Base-by-base conservation (phyloP, 2,329 filamentous ascomycete species). In the Aspergillus sp. region DNA sequence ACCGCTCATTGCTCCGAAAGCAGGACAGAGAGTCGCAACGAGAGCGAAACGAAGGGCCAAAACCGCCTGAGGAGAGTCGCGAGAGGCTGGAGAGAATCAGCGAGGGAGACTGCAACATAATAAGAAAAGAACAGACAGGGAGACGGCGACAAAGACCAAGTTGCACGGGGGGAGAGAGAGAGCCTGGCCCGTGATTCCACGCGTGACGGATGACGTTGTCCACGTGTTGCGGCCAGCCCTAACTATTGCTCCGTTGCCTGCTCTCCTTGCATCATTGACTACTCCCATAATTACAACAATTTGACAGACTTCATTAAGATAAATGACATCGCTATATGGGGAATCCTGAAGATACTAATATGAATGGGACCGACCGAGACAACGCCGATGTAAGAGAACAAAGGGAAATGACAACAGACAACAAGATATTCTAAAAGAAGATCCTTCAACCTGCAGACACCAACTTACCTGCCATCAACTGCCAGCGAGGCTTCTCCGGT, bases 391-490 rank as follows among this genome's bases (percentile, higher is more conserved):
- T n/a, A n/a, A n/a, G n/a, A n/a, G n/a, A n/a, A n/a, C n/a, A n/a
- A n/a, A n/a, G n/a, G n/a, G n/a, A n/a, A n/a, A 17, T 20, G 16
- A 17, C 28, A 26, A 7, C 5, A 29, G 33, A 22, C 22, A 24
- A 24, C 22, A 3, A 8, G 8, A 24, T 24, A 8, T 24, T 24
- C 3, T 24, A n/a, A n/a, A n/a, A n/a, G n/a, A n/a, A n/a, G n/a
- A n/a, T n/a, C n/a, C n/a, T n/a, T n/a, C n/a, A n/a, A n/a, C n/a
- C n/a, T n/a, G n/a, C n/a, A 16, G 61, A 71, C 43, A 79, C 75
- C 14, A 64, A 78, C 50, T 67, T 83, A 51, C 81, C 70, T 13
- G 65, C 77, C 48, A 77, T 76, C 53, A 73, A 11, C 6, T 75
- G 63, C 68, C 69, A 55, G 35, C 55, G 5, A 22, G 22, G 17